phyloP scores from a whole-genome alignment of 2,329 filamentous ascomycete species.

The Albophoma yamanashiensis region DNA sequence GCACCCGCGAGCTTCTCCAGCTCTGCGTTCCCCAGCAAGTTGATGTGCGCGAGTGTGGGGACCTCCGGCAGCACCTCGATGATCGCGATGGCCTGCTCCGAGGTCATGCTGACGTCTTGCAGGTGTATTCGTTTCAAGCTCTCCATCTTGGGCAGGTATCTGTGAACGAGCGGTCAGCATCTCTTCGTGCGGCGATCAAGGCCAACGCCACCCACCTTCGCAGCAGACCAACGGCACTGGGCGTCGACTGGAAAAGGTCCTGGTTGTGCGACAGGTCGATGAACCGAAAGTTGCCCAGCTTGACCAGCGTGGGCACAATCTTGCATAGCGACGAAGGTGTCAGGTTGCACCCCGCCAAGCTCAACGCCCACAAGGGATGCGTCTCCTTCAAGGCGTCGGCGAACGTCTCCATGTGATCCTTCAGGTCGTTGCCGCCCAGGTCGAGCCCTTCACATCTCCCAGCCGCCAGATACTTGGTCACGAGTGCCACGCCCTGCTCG shows the following conservation, averaged over 20 bases:
- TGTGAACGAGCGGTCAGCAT: slow-evolving; percentile 14
- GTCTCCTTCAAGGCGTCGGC: slow-evolving; percentile 40
- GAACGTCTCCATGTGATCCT: slow-evolving; percentile 42
- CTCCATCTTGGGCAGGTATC: slow-evolving; percentile 68
- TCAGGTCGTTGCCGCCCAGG: slow-evolving; percentile 70
- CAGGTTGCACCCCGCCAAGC: slow-evolving; percentile 77
- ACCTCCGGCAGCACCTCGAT: slow-evolving; percentile 86
- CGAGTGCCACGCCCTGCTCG: slow-evolving; percentile 60
- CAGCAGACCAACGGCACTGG: slow-evolving; percentile 64
- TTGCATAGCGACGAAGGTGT: slow-evolving; percentile 60
- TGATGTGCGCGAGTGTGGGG: slow-evolving; percentile 71
- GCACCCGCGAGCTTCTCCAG: slow-evolving; percentile 62
- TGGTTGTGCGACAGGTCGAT: slow-evolving; percentile 88
- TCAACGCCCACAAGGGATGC: slow-evolving; percentile 65
- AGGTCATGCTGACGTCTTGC: slow-evolving; percentile 69
- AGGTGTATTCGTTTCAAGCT: slow-evolving; percentile 78
- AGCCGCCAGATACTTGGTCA: slow-evolving; percentile 64
- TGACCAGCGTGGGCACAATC: slow-evolving; percentile 62
- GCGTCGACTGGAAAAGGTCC: slow-evolving; percentile 61
- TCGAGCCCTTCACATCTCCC: slow-evolving; percentile 82
- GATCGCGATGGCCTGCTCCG: slow-evolving; percentile 82
- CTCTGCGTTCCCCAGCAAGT: slow-evolving; percentile 70
- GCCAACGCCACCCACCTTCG: slow-evolving; percentile 47
- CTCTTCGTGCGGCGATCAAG: background rate
- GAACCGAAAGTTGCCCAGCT: slow-evolving; percentile 67